Percentiles rank a stretch among this genome's conserved stretches.
phyloP scores from a whole-genome alignment of 1,284 basidiomycete species.

The Cryptococcus sp. region DNA sequence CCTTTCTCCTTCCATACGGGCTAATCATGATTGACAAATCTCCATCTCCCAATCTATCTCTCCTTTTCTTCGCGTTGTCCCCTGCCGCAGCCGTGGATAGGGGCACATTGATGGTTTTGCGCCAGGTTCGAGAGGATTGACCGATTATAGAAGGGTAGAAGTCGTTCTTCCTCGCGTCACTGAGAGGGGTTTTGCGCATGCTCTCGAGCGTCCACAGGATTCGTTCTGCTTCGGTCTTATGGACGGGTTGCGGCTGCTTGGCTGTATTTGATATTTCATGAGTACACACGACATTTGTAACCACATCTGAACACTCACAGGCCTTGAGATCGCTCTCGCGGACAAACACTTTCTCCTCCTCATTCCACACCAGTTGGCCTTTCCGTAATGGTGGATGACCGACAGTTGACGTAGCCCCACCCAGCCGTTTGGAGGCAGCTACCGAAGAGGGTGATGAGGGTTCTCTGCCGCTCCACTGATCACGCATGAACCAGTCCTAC shows the following conservation, averaged over 20 bases:
- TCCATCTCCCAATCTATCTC: slow-evolving; percentile 35
- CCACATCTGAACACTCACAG: slow-evolving; percentile 18
- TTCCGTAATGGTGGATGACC: slow-evolving; percentile 35
- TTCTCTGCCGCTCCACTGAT: slow-evolving; percentile 26
- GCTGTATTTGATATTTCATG: background rate
- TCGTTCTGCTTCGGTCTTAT: slow-evolving; percentile 49
- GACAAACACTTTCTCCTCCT: slow-evolving; percentile 46
- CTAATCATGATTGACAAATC: slow-evolving; percentile 48
- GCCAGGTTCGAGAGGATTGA: slow-evolving; percentile 41
- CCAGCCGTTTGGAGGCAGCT: slow-evolving; percentile 25
- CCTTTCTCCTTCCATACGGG: slow-evolving; percentile 48
- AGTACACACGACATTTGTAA: background rate
- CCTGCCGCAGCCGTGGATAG: slow-evolving; percentile 45
- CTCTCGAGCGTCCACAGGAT: slow-evolving; percentile 51
- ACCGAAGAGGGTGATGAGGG: slow-evolving; percentile 29
- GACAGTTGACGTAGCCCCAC: slow-evolving; percentile 20
- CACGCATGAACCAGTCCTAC: slow-evolving; percentile 42
- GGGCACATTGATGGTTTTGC: slow-evolving; percentile 48
- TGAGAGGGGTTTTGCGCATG: slow-evolving; percentile 42
- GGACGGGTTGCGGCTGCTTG: slow-evolving; percentile 30
- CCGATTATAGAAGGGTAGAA: slow-evolving; percentile 32
- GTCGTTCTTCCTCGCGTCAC: slow-evolving; percentile 27
- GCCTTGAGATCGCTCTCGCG: slow-evolving; percentile 38
- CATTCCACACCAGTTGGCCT: slow-evolving; percentile 50
- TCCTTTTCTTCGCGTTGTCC: slow-evolving; percentile 29